Evolutionary conservation across 192 early-diverging fungal genomes (phyloP).

Genomic region (Gorgonomyces haynaldii): DNA sequence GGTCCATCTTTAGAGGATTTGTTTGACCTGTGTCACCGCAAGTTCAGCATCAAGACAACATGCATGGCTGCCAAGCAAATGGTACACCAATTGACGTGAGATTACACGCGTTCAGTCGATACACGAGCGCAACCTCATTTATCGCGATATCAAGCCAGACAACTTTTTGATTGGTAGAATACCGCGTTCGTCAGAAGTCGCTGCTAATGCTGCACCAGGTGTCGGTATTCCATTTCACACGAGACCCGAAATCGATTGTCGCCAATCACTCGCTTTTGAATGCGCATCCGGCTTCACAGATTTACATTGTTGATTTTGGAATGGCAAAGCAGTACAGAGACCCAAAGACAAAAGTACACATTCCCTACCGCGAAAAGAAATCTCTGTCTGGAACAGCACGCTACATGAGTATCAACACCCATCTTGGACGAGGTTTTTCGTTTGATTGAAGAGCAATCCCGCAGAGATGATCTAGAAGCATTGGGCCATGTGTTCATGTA

Average conservation of each 20-base stretch:
- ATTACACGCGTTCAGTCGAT: slow-evolving; percentile 80
- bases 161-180: slow-evolving; percentile 91
- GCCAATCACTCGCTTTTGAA: slow-evolving; percentile 43
- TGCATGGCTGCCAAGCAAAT: slow-evolving; percentile 93
- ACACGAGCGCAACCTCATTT: slow-evolving; percentile 90
- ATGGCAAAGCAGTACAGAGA: slow-evolving; percentile 98
- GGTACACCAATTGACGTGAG: slow-evolving; percentile 61
- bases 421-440: slow-evolving; percentile 72
- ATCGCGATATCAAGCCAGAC: slow-evolving; percentile 98
- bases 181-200: slow-evolving; percentile 19
- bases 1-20: slow-evolving; percentile 90
- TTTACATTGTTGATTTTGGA: slow-evolving; percentile 95
- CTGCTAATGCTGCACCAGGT: slow-evolving; percentile 5
- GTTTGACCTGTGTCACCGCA: slow-evolving; percentile 90
- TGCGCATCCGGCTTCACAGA: slow-evolving; percentile 43
- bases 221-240: background rate
- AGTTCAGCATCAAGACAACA: slow-evolving; percentile 87
- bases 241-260: slow-evolving; percentile 34
- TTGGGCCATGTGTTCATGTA: slow-evolving; percentile 99
- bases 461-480: slow-evolving; percentile 93
- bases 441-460: slow-evolving; percentile 72
- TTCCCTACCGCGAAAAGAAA: slow-evolving; percentile 94
- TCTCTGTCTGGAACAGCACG: slow-evolving; percentile 89
- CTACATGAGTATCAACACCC: slow-evolving; percentile 98
- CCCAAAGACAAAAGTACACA: slow-evolving; percentile 92